Conservation (phyloP, 2,329 filamentous ascomycete species). For the Aphanocladium album region DNA sequence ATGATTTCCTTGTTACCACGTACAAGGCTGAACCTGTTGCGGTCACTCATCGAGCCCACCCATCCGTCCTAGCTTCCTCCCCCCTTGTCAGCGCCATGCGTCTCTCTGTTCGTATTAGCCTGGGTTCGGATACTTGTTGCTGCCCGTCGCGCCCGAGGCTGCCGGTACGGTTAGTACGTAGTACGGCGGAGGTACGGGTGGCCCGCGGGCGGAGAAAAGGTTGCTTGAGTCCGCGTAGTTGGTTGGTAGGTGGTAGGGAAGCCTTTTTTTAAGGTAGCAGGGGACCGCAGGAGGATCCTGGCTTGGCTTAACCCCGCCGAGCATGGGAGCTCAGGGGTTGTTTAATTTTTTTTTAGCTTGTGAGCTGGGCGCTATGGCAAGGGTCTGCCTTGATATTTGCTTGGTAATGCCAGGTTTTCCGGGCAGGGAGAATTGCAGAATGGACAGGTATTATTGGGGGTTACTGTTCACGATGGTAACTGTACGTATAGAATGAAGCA, state of each 20-base stretch:
- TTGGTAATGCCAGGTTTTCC: neutral
- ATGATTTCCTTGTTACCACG: too few relatives aligned
- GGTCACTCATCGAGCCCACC: too few relatives aligned
- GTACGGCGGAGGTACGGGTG: too few relatives aligned
- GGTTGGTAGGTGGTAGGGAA: too few relatives aligned
- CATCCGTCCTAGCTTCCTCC: neutral
- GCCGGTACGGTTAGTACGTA: neutral
- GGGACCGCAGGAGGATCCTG: neutral
- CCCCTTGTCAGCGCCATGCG: neutral
- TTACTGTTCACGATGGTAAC: too few relatives aligned
- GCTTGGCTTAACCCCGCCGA: neutral
- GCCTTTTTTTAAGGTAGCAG: neutral
- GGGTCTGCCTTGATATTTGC: neutral
- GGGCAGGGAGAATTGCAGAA: too few relatives aligned
- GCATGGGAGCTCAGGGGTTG: conserved; percentile 1
- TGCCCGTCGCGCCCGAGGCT: conserved; percentile 3
- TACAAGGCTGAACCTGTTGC: too few relatives aligned
- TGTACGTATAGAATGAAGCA: neutral
- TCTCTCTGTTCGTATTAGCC: neutral
- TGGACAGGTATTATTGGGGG: too few relatives aligned
- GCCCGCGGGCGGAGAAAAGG: too few relatives aligned
- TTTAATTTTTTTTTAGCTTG: neutral
- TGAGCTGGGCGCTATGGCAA: neutral
- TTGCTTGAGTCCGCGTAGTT: too few relatives aligned
- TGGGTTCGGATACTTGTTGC: conserved; percentile 3